Evolutionary conservation across 2,329 filamentous ascomycete genomes (phyloP), one percentile per base, ranked within the genome.

Genomic region (Xylariales sp.): DNA sequence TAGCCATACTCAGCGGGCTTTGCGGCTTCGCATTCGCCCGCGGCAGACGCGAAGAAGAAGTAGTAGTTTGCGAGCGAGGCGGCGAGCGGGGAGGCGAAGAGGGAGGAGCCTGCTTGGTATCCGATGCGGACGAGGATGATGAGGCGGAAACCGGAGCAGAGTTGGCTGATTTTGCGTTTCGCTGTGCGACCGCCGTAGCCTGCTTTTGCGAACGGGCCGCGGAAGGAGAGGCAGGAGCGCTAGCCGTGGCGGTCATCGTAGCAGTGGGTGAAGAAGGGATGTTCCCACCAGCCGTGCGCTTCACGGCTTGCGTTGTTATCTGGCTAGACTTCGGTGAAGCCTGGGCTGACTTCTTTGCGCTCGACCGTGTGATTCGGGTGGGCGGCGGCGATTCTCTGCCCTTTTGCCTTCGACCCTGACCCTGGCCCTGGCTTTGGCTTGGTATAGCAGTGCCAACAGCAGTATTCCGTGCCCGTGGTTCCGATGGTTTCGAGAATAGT

Each of bases 1-100:
- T 84, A 8, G 87, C 86, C 84, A 89, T 89, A 23, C 85, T 89
- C 3, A 90, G 77, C 0, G 87, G 87, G 34, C 84, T 87, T 69
- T 89, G 87, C 56, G 85, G 56, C 39, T 43, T 48, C 23, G 30
- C 74, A 30, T 81, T 81, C 1, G 67, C 73, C 0, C 76, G 78
- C 64, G 65, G 77, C 74, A 68, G 80, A 76, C 52, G 80, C 77
- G 68, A 59, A 4, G 66, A 45, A 3, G 53, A 50, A 5, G 66
- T 5, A 55, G 52, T 30, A 5, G 56, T 53, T 39, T 63, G 61
- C 34, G 64, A 43, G 23, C 52, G 65, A 18, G 57, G n/a, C 5
- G 67, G 61, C 34, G 64, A 43, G 23, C 52, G 65, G 18, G 58
- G n/a, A 5, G 67, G 54, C 1, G 64, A 62, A 18, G 56, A 60